A percentile compares a stretch with the other conserved stretches of the same genome.
phyloP scores from a whole-genome alignment of 495 filamentous ascomycete genomes.

The Penicillium desertorum region DNA sequence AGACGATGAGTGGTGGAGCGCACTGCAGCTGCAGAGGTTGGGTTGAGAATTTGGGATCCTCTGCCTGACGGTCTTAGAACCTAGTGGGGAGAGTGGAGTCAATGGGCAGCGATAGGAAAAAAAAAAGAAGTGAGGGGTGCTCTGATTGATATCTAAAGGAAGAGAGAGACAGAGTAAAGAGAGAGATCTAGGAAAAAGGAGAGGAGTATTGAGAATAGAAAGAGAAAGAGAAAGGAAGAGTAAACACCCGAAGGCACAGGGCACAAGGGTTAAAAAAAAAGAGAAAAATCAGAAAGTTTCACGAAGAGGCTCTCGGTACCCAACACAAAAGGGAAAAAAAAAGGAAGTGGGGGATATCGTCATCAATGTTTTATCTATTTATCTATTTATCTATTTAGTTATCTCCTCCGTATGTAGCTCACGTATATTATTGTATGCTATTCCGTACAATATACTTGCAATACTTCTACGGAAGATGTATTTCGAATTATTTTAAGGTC shows the following conservation, averaged over 20 bases:
- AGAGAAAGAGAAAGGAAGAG: constrained; percentile 5
- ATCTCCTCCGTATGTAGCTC: neutral
- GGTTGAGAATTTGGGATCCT: constrained; percentile 19
- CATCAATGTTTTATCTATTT: constrained; percentile 13
- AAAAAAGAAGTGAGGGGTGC: constrained; percentile 5
- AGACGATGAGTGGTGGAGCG: constrained; percentile 24
- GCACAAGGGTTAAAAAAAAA: constrained; percentile 7
- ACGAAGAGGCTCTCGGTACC: constrained; percentile 32
- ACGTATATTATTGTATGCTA: neutral
- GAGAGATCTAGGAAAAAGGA: constrained; percentile 2
- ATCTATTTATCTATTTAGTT: neutral
- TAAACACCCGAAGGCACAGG: constrained; percentile 10
- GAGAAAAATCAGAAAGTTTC: constrained; percentile 18
- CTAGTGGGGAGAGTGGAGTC: constrained; percentile 29
- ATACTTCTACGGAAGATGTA: no score
- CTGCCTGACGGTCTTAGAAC: constrained; percentile 32
- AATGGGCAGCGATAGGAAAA: constrained; percentile 24
- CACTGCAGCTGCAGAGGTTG: constrained; percentile 30
- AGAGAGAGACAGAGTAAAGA: no score
- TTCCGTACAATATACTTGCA: neutral
- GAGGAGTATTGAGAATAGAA: constrained; percentile 13
- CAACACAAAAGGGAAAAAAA: constrained; percentile 21
- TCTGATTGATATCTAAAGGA: neutral
- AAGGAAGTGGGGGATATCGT: constrained; percentile 13
- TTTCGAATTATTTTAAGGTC: constrained; percentile 8